phyloP scores from a whole-genome alignment of 352 stramenopile genomes.

The Phytopythium chamaehyphon region DNA sequence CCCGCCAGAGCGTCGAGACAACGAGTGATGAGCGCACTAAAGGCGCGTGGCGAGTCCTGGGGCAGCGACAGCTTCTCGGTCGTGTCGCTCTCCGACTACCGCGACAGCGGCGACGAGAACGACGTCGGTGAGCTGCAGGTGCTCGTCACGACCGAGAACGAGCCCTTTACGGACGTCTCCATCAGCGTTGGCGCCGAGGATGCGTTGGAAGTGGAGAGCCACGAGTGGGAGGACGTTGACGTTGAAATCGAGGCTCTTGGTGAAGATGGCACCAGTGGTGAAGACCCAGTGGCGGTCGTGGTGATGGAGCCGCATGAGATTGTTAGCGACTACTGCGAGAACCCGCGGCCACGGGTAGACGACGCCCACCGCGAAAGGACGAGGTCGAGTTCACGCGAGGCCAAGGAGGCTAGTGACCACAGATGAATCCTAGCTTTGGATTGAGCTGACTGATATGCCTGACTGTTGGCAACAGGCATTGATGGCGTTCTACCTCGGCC shows the following conservation, averaged over 20 bases:
- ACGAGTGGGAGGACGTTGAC: constrained; percentile 50
- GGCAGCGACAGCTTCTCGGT: constrained; percentile 33
- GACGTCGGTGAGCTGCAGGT: neutral
- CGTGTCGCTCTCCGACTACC: constrained; percentile 17
- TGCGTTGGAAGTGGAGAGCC: constrained; percentile 16
- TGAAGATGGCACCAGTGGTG: neutral
- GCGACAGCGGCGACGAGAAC: constrained; percentile 12
- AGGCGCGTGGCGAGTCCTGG: constrained; percentile 17
- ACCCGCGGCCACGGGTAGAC: neutral
- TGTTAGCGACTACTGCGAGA: constrained; percentile 1
- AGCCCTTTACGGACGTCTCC: constrained; percentile 12
- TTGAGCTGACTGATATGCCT: constrained; percentile 1
- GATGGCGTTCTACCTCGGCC: constrained; percentile 46
- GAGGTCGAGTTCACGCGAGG: constrained; percentile 18
- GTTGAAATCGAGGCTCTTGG: neutral
- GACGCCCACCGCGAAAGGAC: neutral
- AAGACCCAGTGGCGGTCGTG: neutral
- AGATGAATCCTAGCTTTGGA: too few relatives aligned
- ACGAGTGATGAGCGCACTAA: neutral
- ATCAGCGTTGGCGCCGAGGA: constrained; percentile 17
- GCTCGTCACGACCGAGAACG: constrained; percentile 6
- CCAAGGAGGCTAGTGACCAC: constrained; percentile 22
- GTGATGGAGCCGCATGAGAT: constrained; percentile 1
- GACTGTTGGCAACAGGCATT: constrained; percentile 20
- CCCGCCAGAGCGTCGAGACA: too few relatives aligned